These are phyloP conservation scores for Umbelopsis sp. DNA, from an alignment of 371 early-diverging fungal genomes.

Conservation along the genomic window DNA sequence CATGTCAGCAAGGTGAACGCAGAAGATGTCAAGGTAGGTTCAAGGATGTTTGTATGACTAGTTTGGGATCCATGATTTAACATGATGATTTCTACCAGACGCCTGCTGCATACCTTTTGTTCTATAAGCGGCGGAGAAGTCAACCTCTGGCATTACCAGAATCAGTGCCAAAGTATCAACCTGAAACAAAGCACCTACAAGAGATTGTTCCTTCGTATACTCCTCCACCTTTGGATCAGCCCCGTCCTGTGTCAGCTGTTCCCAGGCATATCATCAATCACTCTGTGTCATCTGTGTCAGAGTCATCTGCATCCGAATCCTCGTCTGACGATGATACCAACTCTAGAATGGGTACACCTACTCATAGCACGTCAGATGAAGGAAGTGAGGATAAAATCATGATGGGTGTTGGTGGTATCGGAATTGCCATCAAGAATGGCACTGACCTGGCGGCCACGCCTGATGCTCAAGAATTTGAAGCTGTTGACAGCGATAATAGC, in stretches of 20 bases:
- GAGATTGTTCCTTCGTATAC: slow-evolving; percentile 13
- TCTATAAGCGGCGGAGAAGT: slow-evolving; percentile 72
- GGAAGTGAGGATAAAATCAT: slow-evolving; percentile 15
- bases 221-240: slow-evolving; percentile 1
- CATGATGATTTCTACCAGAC: slow-evolving; percentile 46
- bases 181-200: slow-evolving; percentile 11
- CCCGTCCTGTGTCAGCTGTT: slow-evolving; percentile 5
- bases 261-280: slow-evolving; percentile 11
- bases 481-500: not conserved
- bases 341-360: slow-evolving; percentile 10
- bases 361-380: slow-evolving; percentile 14
- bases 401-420: slow-evolving; percentile 11
- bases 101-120: slow-evolving; percentile 82
- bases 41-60: not conserved
- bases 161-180: slow-evolving; percentile 21
- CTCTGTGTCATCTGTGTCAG: slow-evolving; percentile 10
- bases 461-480: slow-evolving; percentile 14
- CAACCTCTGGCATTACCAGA: slow-evolving; percentile 13
- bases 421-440: slow-evolving; percentile 4
- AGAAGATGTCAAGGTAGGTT: slow-evolving; percentile 55
- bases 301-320: slow-evolving; percentile 11
- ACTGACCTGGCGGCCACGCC: slow-evolving; percentile 10
- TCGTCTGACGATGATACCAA: slow-evolving; percentile 15
- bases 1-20: slow-evolving; percentile 68
- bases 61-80: not conserved